Percentiles rank a stretch among this genome's conserved stretches.
phyloP scores from a whole-genome alignment of 108 stramenopile species.

The Pseudonitzschia delicatissima region DNA sequence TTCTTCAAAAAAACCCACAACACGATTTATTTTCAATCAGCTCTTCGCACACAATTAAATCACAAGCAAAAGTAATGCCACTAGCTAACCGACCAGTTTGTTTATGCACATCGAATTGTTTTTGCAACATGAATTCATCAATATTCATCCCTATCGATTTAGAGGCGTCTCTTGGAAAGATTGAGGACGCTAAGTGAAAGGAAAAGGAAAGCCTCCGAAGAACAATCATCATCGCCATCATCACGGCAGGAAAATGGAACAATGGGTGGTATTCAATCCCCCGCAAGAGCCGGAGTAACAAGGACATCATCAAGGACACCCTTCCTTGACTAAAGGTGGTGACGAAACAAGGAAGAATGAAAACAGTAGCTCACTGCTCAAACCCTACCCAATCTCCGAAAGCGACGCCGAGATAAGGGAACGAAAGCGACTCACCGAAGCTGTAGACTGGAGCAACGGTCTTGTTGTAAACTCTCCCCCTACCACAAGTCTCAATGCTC shows the following conservation, averaged over 20 bases:
- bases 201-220: neutral
- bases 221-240: neutral
- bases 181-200: slow-evolving; percentile 20
- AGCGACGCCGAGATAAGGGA: slow-evolving; percentile 14
- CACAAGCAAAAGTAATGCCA: neutral
- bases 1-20: neutral
- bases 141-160: slow-evolving; percentile 18
- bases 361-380: neutral
- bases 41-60: neutral
- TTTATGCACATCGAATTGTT: no score
- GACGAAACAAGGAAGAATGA: neutral
- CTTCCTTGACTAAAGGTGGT: neutral
- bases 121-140: neutral
- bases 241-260: neutral
- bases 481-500: neutral
- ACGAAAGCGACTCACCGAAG: slow-evolving; percentile 18
- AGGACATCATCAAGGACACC: slow-evolving; percentile 9
- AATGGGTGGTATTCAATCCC: neutral
- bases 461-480: neutral
- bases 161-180: slow-evolving; percentile 27
- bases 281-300: neutral
- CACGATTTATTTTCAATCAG: neutral
- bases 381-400: slow-evolving; percentile 27
- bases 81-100: no score
- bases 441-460: slow-evolving; percentile 13